phyloP scores from a whole-genome alignment of 2,329 filamentous ascomycete genomes.

The Neoarthrinium moseri region DNA sequence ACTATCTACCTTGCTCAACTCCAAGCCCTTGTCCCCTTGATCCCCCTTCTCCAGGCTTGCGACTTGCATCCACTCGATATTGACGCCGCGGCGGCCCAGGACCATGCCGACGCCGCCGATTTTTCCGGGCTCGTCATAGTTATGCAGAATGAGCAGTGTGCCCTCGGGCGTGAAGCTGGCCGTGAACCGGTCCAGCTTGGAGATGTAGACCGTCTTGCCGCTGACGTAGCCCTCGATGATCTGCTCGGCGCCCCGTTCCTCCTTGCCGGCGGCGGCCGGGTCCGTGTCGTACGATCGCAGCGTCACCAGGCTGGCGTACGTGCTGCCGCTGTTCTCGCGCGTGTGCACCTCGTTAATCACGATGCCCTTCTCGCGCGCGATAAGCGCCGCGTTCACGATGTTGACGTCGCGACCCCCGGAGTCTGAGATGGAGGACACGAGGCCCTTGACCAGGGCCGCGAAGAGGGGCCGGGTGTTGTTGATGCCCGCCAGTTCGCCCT shows the following conservation, averaged over 20 bases:
- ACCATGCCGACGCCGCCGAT: slow-evolving; percentile 76
- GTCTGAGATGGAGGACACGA: slow-evolving; percentile 68
- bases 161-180: slow-evolving; percentile 73
- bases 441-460: slow-evolving; percentile 75
- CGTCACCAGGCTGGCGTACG: slow-evolving; percentile 71
- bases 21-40: slow-evolving; percentile 9
- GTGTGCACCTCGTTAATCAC: slow-evolving; percentile 72
- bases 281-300: slow-evolving; percentile 53
- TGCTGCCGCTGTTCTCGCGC: slow-evolving; percentile 58
- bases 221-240: slow-evolving; percentile 66
- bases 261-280: too few species aligned
- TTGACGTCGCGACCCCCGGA: slow-evolving; percentile 69
- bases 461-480: slow-evolving; percentile 77
- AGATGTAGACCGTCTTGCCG: slow-evolving; percentile 66
- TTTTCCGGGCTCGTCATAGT: slow-evolving; percentile 79
- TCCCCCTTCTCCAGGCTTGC: slow-evolving; percentile 40
- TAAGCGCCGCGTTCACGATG: slow-evolving; percentile 76
- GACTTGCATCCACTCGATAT: slow-evolving; percentile 80
- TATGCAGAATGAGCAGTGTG: slow-evolving; percentile 74
- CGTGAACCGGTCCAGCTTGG: slow-evolving; percentile 69
- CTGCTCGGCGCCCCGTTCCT: slow-evolving; percentile 24
- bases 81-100: slow-evolving; percentile 68
- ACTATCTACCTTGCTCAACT: slow-evolving; percentile 17
- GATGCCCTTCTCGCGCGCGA: slow-evolving; percentile 76
- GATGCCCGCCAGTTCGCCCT: slow-evolving; percentile 69